Evolutionary conservation across 805 yeast species (phyloP).

Genomic region (Candida nitratophila): DNA sequence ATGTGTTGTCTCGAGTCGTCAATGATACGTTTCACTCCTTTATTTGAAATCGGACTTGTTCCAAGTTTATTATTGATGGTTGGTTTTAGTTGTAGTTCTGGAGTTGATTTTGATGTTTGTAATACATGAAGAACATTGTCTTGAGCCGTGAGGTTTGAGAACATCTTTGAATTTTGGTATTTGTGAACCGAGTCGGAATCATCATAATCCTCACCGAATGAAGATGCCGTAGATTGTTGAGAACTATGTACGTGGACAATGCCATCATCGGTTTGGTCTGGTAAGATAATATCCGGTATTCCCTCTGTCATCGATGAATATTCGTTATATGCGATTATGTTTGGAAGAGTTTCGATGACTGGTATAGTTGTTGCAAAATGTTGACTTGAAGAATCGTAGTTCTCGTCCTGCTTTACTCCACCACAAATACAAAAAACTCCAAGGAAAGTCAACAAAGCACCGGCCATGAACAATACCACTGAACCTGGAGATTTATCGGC

Average conservation of each 20-base stretch:
- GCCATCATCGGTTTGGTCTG: too few relatives aligned
- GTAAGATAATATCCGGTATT: too few relatives aligned
- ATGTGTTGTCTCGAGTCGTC: too few relatives aligned
- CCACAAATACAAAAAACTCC: slow-evolving; percentile 35
- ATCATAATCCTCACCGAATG: not conserved
- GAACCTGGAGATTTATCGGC: slow-evolving; percentile 18
- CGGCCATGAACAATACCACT: slow-evolving; percentile 21
- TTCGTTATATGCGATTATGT: too few relatives aligned
- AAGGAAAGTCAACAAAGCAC: slow-evolving; percentile 29
- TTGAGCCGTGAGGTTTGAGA: not conserved
- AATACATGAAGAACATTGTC: slow-evolving; percentile 1
- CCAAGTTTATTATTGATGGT: not conserved
- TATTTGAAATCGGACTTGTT: not conserved
- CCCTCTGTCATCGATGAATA: not conserved
- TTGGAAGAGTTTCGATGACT: not conserved
- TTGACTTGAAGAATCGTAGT: too few relatives aligned
- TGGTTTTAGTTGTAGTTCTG: slow-evolving; percentile 6
- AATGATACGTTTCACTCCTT: too few relatives aligned
- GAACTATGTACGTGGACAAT: too few relatives aligned
- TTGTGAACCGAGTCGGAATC: not conserved
- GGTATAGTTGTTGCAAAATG: too few relatives aligned
- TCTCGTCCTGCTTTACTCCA: slow-evolving; percentile 1
- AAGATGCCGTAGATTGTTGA: not conserved
- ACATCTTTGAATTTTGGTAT: not conserved
- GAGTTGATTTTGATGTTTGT: slow-evolving; percentile 13